Evolutionary conservation across 2,329 filamentous ascomycete species (phyloP), one percentile per base, ranked within the genome.

Genomic region (Grosmannia clavigera): DNA sequence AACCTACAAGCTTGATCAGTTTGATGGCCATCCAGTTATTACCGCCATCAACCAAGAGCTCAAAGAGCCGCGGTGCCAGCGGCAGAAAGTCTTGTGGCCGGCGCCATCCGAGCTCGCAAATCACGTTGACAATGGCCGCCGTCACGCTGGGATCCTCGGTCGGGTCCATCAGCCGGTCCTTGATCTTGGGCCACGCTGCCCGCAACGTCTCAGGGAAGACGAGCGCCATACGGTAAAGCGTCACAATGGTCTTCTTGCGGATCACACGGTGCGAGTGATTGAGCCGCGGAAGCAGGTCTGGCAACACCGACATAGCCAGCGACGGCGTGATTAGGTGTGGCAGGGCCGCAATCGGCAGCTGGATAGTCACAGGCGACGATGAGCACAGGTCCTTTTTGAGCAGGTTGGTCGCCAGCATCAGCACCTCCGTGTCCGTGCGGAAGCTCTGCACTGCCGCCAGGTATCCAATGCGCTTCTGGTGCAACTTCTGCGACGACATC

Each of bases 1-100:
- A 40, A 38, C n/a, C 65, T 72, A 92, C 90, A 64, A 99, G 81
- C 74, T 99, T 99, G 71, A 99, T 97, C 64, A 99, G 83, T 72
- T 99, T 99, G 70, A 99, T 99, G 61, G 92, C 92, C 92, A 99
- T 97, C 94, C 94, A 99, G 73, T 99, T 99, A 73, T 99, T 97
- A 46, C 88, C 88, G 60, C 91, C 87, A 62, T 95, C 88, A 14
- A 96, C 92, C 31, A 99, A 77, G 22, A 99, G 79, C 69, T 96
- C 92, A 68, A 97, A 99, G 31, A 99, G 74, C 61, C 94, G 81
- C 10, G 94, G 94, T 0, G 94, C 94, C 35, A 99, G 78, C 16
- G 94, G 90, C 35, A 99, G 77, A 67, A 97, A 97, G 72, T 99
- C 94, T 66, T 92, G 87, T 4, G 94, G 94, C 66, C 94, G 81